Conservation (phyloP, 2,329 filamentous ascomycete species). For the Talaromyces sp. region DNA sequence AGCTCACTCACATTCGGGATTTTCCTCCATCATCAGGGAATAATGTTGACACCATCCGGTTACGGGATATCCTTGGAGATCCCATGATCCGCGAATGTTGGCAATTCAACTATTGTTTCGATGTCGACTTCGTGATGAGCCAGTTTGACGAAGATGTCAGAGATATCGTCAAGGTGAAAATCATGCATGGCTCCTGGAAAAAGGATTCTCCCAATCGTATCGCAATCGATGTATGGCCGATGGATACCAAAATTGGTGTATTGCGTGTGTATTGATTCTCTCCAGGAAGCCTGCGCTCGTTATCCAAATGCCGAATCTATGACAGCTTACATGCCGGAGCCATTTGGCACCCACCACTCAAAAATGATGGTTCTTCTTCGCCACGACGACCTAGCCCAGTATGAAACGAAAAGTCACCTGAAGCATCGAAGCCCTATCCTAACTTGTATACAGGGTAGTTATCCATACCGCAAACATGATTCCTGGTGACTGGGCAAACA, state of each 20-base stretch:
- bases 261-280: neutral
- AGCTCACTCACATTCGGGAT: conserved; percentile 65
- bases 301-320: conserved; percentile 68
- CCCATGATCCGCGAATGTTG: conserved; percentile 64
- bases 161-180: conserved; percentile 50
- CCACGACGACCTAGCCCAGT: conserved; percentile 69
- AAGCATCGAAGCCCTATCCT: neutral
- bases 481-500: conserved; percentile 77
- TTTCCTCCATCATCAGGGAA: conserved; percentile 48
- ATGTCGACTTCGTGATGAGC: conserved; percentile 57
- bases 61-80: conserved; percentile 67
- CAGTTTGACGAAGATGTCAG: conserved; percentile 56
- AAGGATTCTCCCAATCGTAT: conserved; percentile 59
- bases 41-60: conserved; percentile 63
- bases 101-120: conserved; percentile 54
- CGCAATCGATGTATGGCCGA: conserved; percentile 50
- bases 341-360: conserved; percentile 79
- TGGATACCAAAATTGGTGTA: neutral
- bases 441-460: conserved; percentile 47
- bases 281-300: conserved; percentile 56
- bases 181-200: conserved; percentile 65
- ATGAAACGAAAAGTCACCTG: conserved; percentile 14
- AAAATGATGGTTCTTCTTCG: conserved; percentile 85
- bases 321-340: conserved; percentile 72
- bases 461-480: conserved; percentile 94